Evolutionary conservation across 2,329 filamentous ascomycete genomes (phyloP), one percentile per base, ranked within the genome.

Genomic region (Phyllosticta ampelicida): DNA sequence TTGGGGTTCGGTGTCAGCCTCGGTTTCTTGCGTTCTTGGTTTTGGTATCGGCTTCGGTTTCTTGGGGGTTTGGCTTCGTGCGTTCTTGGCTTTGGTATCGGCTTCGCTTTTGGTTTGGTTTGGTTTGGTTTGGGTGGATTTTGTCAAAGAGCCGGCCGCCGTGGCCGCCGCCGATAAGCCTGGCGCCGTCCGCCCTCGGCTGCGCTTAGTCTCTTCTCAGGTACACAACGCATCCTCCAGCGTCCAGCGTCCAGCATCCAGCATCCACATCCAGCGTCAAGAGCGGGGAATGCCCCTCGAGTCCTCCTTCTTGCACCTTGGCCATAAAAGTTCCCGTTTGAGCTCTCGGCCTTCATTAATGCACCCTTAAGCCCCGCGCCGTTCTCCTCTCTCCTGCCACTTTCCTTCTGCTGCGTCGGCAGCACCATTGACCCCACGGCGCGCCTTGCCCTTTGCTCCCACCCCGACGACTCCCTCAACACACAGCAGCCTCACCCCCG

Each of bases 401-500:
- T 44, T 16, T 44, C 36, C 13, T n/a, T 44, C 36, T 5, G n/a
- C n/a, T n/a, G n/a, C n/a, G n/a, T n/a, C n/a, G 36, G 13, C 36
- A 44, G n/a, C 13, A 6, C 13, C 36, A 44, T n/a, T 44, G 36
- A 44, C 36, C 36, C 36, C 36, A 44, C 36, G 36, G 36, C 13
- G 13, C 36, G 36, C 36, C 36, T 5, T 18, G 36, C 36, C 36
- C 36, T 44, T n/a, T 44, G 8, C n/a, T 44, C 36, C 13, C 36
- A 44, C 36, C 11, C n/a, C 36, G n/a, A n/a, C 36, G 13, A n/a
- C 36, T 16, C 11, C 8, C 36, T 44, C 36, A 61, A 20, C 51
- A 8, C 8, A 50, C 16, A 56, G n/a, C n/a, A 59, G 50, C 19
- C 51, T 55, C 26, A 51, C 55, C 13, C 52, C 55, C 19, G 49